Conservation (phyloP, 2,329 filamentous ascomycete species). For the Cercospora beticola region DNA sequence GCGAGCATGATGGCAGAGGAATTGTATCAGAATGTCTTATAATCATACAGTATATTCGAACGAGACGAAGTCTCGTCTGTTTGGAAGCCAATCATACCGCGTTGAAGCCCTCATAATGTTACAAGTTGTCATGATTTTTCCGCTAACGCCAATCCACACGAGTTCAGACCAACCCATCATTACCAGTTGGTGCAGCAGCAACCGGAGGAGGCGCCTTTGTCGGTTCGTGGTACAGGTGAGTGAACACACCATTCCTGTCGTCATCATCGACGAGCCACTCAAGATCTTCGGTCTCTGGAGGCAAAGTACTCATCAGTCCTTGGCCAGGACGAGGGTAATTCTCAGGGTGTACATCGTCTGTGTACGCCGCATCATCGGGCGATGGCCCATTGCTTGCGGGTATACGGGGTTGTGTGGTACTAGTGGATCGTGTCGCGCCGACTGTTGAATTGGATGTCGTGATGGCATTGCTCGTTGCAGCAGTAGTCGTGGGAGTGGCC, state of each 20-base stretch:
- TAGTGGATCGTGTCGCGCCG: conserved; percentile 15
- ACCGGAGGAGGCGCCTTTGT: neutral
- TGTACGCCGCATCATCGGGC: conserved; percentile 55
- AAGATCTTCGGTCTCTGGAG: conserved; percentile 58
- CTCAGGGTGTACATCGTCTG: conserved; percentile 51
- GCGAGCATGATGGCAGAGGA: too few relatives aligned
- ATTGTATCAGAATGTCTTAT: neutral
- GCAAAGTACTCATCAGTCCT: conserved; percentile 55
- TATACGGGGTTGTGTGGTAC: neutral
- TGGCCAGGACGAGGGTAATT: conserved; percentile 64
- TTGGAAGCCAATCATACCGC: neutral
- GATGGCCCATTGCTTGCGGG: neutral
- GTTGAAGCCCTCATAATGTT: neutral
- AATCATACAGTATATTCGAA: neutral
- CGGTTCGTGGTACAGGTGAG: conserved; percentile 44
- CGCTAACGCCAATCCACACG: neutral
- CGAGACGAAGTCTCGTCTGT: neutral
- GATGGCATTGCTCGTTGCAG: neutral
- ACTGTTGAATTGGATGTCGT: conserved; percentile 11
- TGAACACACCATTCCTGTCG: conserved; percentile 54
- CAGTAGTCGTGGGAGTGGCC: neutral
- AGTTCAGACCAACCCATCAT: neutral
- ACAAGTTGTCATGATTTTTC: neutral
- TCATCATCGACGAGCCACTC: conserved; percentile 63
- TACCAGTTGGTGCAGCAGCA: neutral